These are phyloP conservation scores for Casuarina glauca DNA, from an alignment of 306 rosid species.

Conservation along the genomic window DNA sequence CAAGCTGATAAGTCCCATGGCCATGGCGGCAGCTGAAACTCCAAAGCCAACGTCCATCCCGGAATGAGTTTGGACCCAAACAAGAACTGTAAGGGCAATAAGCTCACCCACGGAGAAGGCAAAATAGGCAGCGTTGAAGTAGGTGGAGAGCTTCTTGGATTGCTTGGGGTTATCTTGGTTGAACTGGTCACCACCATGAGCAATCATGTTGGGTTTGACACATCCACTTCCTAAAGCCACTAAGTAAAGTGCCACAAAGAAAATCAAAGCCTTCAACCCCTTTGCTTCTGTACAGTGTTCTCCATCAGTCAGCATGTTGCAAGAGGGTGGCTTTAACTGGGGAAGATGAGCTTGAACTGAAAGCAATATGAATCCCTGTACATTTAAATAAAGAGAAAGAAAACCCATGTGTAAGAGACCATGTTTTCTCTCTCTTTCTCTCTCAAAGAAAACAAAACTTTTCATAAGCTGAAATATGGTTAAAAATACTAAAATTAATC, in stretches of 20 bases:
- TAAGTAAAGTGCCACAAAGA: constrained; percentile 77
- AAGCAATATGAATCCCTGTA: constrained; percentile 79
- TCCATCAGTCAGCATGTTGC: constrained; percentile 39
- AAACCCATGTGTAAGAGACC: background rate
- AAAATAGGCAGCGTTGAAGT: constrained; percentile 87
- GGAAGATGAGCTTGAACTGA: constrained; percentile 97
- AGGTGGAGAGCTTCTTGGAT: constrained; percentile 62
- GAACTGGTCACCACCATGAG: constrained; percentile 95
- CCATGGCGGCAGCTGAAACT: constrained; percentile 89
- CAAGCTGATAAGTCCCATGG: constrained; percentile 71
- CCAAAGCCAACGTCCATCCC: constrained; percentile 98
- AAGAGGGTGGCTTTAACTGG: constrained; percentile 74
- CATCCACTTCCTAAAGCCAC: constrained; percentile 98
- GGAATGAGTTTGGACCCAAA: constrained; percentile 97
- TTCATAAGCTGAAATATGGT: too few relatives aligned
- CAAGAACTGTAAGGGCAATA: constrained; percentile 75
- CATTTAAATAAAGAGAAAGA: background rate
- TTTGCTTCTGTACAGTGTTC: constrained; percentile 68
- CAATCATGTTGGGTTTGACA: constrained; percentile 92
- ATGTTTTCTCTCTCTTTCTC: background rate
- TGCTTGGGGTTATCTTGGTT: constrained; percentile 44
- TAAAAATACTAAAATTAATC: too few relatives aligned
- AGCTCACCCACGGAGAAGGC: constrained; percentile 91
- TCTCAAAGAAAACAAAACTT: background rate
- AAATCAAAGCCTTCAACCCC: constrained; percentile 69